A percentile compares a stretch with the other conserved stretches of the same genome.
These are phyloP conservation scores for Silene vulgaris DNA, from an alignment of 179 eudicot genomes.

Conservation along the genomic window DNA sequence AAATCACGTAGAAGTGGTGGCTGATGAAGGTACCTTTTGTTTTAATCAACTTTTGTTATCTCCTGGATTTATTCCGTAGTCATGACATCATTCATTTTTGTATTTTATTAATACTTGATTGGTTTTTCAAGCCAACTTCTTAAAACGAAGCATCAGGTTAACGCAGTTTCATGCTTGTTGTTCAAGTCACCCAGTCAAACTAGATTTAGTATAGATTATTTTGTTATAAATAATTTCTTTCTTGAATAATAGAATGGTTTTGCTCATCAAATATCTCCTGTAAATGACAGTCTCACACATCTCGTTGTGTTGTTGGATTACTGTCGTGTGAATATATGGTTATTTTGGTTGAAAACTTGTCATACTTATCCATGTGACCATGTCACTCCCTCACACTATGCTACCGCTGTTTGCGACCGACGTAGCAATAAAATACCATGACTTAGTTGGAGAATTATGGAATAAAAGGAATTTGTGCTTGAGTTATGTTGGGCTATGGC, in stretches of 20 bases:
- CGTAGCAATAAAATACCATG: not conserved
- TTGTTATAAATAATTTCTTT: not conserved
- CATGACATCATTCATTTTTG: not conserved
- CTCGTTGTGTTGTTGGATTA: not conserved
- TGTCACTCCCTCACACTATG: not conserved
- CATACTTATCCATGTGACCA: not conserved
- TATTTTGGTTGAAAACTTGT: not conserved
- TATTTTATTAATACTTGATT: not conserved
- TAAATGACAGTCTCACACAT: not conserved
- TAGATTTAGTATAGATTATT: not conserved
- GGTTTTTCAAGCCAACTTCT: not conserved
- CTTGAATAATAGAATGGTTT: not conserved
- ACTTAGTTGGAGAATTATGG: not conserved
- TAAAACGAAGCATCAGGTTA: conserved; percentile 10
- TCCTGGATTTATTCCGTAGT: not conserved
- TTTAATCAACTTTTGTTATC: conserved; percentile 5
- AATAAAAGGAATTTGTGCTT: not conserved
- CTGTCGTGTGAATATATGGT: not conserved
- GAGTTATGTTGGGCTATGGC: conserved; percentile 4
- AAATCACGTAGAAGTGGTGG: conserved; percentile 63
- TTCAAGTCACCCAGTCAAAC: not conserved
- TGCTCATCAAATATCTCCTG: not conserved
- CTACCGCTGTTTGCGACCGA: not conserved
- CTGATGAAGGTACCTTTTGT: conserved; percentile 62
- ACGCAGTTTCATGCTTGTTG: not conserved